Base-by-base conservation (phyloP, 1,284 basidiomycete species). In the Gymnopus androsaceus region DNA sequence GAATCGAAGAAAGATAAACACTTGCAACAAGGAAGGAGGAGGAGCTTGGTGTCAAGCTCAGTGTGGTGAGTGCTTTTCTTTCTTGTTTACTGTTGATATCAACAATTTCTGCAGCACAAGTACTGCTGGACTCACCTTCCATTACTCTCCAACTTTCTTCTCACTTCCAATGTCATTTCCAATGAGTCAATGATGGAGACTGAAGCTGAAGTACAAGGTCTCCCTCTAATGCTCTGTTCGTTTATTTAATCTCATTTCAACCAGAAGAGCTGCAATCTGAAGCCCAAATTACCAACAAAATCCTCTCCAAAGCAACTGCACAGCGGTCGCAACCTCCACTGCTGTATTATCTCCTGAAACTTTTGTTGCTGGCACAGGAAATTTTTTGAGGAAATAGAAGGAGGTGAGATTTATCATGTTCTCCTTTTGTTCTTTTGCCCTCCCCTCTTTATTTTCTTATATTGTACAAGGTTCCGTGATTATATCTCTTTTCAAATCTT, bases 1-100 rank as follows among this genome's bases (percentile, higher is more conserved):
- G 89, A 91, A 72, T 85, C 85, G 57, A 90, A 90, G 75, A 88
- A 87, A 69, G 87, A 90, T 73, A 88, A 72, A 82, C 82, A 40
- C 62, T 65, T 36, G 87, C 89, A 46, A 89, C 83, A 69, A 76
- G 88, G 59, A 89, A 84, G 69, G 89, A 91, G 70, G 88, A 91
- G 67, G 89, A 92, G 6, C 67, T 90, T 46, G 86, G 88, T 65
- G 76, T 91, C 45, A 87, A 84, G 69, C 87, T 90, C 64, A 90
- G 87, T 2, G 82, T 91, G n/a, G n/a, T n/a, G n/a, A n/a, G n/a
- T n/a, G n/a, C n/a, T n/a, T n/a, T n/a, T n/a, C n/a, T n/a, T n/a
- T n/a, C n/a, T n/a, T n/a, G n/a, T n/a, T n/a, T n/a, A n/a, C n/a
- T n/a, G n/a, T n/a, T n/a, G n/a, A n/a, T n/a, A n/a, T n/a, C n/a